Evolutionary conservation across 2,329 filamentous ascomycete species (phyloP).

Genomic region (Helminthosporium solani): DNA sequence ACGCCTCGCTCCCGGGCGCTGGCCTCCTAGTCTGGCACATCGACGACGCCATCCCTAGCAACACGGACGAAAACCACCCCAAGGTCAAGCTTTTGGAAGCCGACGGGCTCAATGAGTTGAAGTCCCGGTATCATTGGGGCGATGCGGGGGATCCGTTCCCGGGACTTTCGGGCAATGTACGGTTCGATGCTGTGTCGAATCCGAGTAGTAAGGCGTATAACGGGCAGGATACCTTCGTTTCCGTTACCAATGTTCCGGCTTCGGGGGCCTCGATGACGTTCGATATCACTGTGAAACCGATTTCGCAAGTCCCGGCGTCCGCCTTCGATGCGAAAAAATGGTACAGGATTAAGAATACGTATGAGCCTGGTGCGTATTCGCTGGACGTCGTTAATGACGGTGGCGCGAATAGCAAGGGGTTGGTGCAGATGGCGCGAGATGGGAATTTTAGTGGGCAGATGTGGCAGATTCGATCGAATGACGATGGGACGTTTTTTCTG

Average conservation of each 20-base stretch:
- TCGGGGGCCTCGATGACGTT: conserved; percentile 20
- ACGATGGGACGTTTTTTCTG: conserved; percentile 16
- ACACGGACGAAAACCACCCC: conserved; percentile 21
- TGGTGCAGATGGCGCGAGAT: conserved; percentile 16
- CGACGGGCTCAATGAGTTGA: conserved; percentile 20
- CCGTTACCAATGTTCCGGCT: conserved; percentile 18
- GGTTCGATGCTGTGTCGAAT: conserved; percentile 15
- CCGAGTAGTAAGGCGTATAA: conserved; percentile 25
- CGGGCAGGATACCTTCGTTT: too few relatives aligned
- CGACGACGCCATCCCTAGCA: conserved; percentile 13
- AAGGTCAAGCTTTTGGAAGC: conserved; percentile 23
- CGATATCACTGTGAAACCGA: conserved; percentile 20
- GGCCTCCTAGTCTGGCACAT: conserved; percentile 29
- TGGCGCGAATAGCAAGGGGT: conserved; percentile 12
- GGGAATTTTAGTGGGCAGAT: conserved; percentile 24
- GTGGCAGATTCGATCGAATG: conserved; percentile 25
- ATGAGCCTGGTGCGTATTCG: conserved; percentile 12
- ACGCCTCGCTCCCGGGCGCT: conserved; percentile 19
- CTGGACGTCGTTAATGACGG: conserved; percentile 28
- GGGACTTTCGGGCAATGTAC: conserved; percentile 14
- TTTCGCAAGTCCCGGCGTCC: conserved; percentile 3
- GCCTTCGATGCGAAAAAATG: conserved; percentile 19
- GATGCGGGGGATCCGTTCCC: conserved; percentile 24
- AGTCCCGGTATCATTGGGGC: conserved; percentile 12
- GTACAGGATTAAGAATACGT: conserved; percentile 26